These are phyloP conservation scores for Xylariaceae sp. DNA, from an alignment of 2,329 filamentous ascomycete species.

Conservation along the genomic window DNA sequence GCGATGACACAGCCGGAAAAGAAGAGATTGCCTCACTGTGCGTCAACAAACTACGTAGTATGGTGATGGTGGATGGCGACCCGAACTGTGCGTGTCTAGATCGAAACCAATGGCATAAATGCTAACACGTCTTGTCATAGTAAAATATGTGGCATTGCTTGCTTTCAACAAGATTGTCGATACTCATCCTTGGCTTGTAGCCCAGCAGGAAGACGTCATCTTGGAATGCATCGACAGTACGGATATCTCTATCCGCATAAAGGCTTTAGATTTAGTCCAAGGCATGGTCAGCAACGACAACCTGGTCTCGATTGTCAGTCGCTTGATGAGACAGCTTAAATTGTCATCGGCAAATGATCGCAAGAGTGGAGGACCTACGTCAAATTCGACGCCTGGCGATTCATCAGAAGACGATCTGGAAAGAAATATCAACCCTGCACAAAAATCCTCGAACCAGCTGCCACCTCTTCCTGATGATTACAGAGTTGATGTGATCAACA, in stretches of 20 bases:
- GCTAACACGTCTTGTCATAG: conserved; percentile 38
- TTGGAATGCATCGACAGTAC: conserved; percentile 92
- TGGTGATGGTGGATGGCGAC: conserved; percentile 91
- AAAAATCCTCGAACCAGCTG: conserved; percentile 36
- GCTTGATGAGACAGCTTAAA: conserved; percentile 82
- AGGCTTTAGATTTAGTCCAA: conserved; percentile 85
- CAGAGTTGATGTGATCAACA: conserved; percentile 72
- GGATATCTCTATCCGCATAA: conserved; percentile 91
- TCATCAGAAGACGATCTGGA: conserved; percentile 50
- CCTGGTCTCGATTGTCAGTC: conserved; percentile 76
- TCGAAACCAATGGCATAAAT: conserved; percentile 13
- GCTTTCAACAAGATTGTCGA: conserved; percentile 93
- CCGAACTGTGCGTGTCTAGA: conserved; percentile 68
- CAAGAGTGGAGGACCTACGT: conserved; percentile 42
- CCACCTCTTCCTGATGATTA: conserved; percentile 81
- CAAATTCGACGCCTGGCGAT: conserved; percentile 37
- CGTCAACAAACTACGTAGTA: conserved; percentile 86
- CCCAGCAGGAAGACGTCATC: conserved; percentile 92
- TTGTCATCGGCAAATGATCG: conserved; percentile 55
- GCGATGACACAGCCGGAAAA: conserved; percentile 73
- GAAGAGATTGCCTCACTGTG: conserved; percentile 92
- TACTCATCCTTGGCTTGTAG: conserved; percentile 83
- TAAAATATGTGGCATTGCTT: conserved; percentile 94
- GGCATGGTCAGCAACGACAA: conserved; percentile 92
- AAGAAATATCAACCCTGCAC: conserved; percentile 32